Conservation (phyloP, 371 early-diverging fungal genomes). For the Mortierella sp. region DNA sequence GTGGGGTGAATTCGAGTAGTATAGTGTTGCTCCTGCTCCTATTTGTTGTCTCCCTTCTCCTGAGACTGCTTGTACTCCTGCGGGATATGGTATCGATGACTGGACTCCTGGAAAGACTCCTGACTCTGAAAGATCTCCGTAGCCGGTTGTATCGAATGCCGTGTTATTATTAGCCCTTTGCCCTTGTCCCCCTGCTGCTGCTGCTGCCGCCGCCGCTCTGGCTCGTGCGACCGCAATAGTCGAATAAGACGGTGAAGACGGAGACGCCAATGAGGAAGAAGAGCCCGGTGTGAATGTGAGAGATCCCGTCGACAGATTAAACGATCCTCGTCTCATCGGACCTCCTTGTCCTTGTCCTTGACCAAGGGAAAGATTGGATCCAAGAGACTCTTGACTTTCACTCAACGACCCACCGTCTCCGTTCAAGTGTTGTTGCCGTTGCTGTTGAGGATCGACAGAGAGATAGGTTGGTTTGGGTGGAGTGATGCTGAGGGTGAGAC, state of each 20-base stretch:
- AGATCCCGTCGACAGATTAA: constrained; percentile 37
- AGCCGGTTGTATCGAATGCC: background rate
- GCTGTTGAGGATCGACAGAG: constrained; percentile 5
- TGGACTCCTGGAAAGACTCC: constrained; percentile 43
- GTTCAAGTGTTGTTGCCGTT: background rate
- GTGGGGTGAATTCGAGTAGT: background rate
- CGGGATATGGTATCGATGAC: constrained; percentile 9
- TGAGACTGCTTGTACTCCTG: background rate
- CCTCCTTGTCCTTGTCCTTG: background rate
- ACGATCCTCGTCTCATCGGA: constrained; percentile 39
- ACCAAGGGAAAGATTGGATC: constrained; percentile 8
- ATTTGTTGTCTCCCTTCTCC: background rate
- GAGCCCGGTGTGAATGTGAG: constrained; percentile 31
- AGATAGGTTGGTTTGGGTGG: constrained; percentile 30
- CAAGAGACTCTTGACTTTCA: constrained; percentile 25
- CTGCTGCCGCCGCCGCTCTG: constrained; percentile 43
- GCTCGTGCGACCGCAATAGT: constrained; percentile 54
- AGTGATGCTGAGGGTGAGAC: constrained; percentile 41
- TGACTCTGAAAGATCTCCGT: constrained; percentile 26
- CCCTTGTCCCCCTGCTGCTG: constrained; percentile 28
- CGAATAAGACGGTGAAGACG: constrained; percentile 53
- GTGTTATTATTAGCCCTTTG: constrained; percentile 14
- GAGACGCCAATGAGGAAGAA: constrained; percentile 38
- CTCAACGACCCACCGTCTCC: constrained; percentile 11
- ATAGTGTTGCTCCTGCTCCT: constrained; percentile 3